Percentiles rank a stretch among this genome's conserved stretches.
Conservation (phyloP, 2,329 filamentous ascomycete species). For the Alternaria consortialis region DNA sequence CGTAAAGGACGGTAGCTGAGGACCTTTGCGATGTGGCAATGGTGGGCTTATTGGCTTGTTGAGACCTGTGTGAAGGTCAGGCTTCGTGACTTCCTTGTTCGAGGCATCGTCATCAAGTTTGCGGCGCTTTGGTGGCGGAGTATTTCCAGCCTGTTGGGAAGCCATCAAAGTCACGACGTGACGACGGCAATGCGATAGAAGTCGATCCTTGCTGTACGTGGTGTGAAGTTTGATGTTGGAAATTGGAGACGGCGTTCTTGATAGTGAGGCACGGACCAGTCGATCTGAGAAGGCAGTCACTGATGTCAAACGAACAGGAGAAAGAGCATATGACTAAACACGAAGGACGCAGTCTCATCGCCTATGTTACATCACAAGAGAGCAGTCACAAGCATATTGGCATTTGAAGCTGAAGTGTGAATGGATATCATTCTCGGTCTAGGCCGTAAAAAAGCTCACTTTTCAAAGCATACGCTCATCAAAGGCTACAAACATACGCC, state of each 20-base stretch:
- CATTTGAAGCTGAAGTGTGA: conserved; percentile 8
- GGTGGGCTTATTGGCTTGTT: conserved; percentile 45
- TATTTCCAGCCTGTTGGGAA: conserved; percentile 8
- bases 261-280: conserved; percentile 11
- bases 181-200: neutral
- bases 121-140: conserved; percentile 38
- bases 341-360: neutral
- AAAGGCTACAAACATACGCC: conserved; percentile 40
- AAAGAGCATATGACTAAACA: neutral
- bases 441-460: conserved; percentile 29
- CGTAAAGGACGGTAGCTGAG: neutral
- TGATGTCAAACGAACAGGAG: neutral
- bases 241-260: neutral
- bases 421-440: conserved; percentile 32
- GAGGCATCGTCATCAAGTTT: conserved; percentile 26
- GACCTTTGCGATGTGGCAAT: conserved; percentile 20
- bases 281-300: conserved; percentile 11
- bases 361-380: neutral
- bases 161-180: conserved; percentile 15
- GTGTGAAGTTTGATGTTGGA: neutral
- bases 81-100: conserved; percentile 7
- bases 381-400: neutral
- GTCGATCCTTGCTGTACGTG: neutral
- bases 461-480: conserved; percentile 30
- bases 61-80: conserved; percentile 21